Percentiles rank a stretch among this genome's conserved stretches.
phyloP scores from a whole-genome alignment of 73 alveolate genomes.

The Symbiodinium natans region DNA sequence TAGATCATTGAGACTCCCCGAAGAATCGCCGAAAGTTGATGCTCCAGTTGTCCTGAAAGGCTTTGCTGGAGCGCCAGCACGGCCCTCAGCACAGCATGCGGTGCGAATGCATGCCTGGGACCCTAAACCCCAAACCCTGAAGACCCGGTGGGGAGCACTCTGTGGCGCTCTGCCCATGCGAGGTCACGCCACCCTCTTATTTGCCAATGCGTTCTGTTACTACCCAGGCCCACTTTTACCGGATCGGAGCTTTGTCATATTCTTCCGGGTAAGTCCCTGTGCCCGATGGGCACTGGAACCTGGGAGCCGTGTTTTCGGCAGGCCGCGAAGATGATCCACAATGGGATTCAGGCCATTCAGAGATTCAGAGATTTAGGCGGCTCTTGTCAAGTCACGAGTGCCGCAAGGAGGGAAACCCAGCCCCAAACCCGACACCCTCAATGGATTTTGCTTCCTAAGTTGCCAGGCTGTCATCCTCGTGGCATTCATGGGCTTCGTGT shows the following conservation, averaged over 20 bases:
- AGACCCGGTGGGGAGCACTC: not conserved
- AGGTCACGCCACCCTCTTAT: conserved; percentile 93
- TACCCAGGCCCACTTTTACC: conserved; percentile 53
- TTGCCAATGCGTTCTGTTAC: conserved; percentile 76
- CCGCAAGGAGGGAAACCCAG: no score
- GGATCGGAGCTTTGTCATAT: not conserved
- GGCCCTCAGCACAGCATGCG: not conserved
- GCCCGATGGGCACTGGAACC: no score
- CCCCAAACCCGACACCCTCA: no score
- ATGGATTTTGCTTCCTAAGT: no score
- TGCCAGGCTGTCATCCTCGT: conserved; percentile 56
- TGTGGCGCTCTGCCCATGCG: not conserved
- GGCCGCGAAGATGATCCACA: conserved; percentile 24
- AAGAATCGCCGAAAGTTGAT: no score
- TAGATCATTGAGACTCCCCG: no score
- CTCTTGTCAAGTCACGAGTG: not conserved
- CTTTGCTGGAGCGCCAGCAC: conserved; percentile 44
- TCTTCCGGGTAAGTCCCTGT: not conserved
- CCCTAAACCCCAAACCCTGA: not conserved
- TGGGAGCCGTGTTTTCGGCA: no score
- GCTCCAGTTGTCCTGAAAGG: no score
- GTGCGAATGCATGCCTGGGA: not conserved
- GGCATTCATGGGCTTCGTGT: conserved; percentile 79
- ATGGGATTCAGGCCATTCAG: not conserved
- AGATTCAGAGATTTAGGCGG: not conserved